Evolutionary conservation across 2,329 filamentous ascomycete genomes (phyloP).

Genomic region (Alternaria solani): DNA sequence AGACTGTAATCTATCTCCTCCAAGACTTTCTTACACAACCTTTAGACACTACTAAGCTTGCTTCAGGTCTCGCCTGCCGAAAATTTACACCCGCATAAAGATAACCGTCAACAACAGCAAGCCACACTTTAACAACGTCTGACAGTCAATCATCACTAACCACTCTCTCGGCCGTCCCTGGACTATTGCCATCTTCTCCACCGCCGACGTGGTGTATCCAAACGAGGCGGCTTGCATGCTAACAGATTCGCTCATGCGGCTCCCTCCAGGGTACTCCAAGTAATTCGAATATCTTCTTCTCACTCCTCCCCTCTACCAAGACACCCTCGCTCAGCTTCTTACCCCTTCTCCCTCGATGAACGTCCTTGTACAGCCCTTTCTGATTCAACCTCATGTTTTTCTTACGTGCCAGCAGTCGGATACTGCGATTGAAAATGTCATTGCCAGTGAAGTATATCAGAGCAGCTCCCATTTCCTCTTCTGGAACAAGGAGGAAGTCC

Average conservation of each 20-base stretch:
- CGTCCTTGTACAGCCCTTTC: conserved; percentile 76
- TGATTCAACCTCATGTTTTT: conserved; percentile 89
- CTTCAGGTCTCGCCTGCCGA: background rate
- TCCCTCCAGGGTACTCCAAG: conserved; percentile 85
- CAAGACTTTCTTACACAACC: background rate
- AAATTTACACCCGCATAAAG: background rate
- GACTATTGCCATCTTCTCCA: background rate
- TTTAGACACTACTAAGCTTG: background rate
- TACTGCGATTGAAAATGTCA: conserved; percentile 90
- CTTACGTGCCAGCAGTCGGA: conserved; percentile 79
- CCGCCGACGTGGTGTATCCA: background rate
- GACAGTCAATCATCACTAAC: background rate
- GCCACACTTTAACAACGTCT: background rate
- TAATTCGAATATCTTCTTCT: conserved; percentile 81
- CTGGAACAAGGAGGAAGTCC: conserved; percentile 84
- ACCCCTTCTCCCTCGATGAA: conserved; percentile 66
- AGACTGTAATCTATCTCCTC: background rate
- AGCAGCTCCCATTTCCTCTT: conserved; percentile 80
- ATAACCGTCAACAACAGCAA: background rate
- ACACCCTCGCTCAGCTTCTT: conserved; percentile 71
- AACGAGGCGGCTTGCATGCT: background rate
- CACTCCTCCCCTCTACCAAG: conserved; percentile 76
- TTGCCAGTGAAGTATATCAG: conserved; percentile 96
- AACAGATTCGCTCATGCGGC: conserved; percentile 49
- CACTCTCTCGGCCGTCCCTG: background rate